Evolutionary conservation across 2,329 filamentous ascomycete species (phyloP).

Genomic region (Ophiocordyceps camponoti-floridani): DNA sequence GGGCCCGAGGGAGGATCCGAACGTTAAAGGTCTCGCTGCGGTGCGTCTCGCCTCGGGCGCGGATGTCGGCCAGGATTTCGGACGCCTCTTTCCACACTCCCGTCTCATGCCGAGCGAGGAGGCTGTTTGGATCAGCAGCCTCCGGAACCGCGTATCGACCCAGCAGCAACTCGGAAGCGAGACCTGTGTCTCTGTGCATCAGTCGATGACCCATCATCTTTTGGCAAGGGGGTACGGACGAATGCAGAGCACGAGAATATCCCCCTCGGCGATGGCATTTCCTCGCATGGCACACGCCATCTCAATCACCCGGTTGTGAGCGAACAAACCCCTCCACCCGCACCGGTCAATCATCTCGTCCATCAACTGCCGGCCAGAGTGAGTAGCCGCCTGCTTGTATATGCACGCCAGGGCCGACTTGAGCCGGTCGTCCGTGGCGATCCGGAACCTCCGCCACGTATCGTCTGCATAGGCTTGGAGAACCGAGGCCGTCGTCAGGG

Average conservation of each 20-base stretch:
- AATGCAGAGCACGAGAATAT: constrained; percentile 10
- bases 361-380: neutral
- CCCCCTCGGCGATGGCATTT: constrained; percentile 7
- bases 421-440: neutral
- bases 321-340: constrained; percentile 11
- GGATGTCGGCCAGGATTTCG: constrained; percentile 2
- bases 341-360: constrained; percentile 10
- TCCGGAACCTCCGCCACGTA: neutral
- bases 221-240: constrained; percentile 6
- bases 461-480: constrained; percentile 4
- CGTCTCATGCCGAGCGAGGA: constrained; percentile 7
- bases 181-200: neutral
- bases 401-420: neutral
- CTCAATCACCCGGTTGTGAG: constrained; percentile 9
- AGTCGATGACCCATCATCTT: constrained; percentile 1
- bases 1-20: constrained; percentile 8
- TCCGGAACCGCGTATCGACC: constrained; percentile 7
- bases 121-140: constrained; percentile 3
- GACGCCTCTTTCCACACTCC: constrained; percentile 8
- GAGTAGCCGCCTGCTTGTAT: neutral
- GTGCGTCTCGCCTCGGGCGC: constrained; percentile 1
- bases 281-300: constrained; percentile 4
- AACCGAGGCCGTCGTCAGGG: constrained; percentile 5
- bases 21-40: constrained; percentile 7
- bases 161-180: constrained; percentile 9